Conservation (phyloP, 2,329 filamentous ascomycete species). For the Emericellopsis atlantica region DNA sequence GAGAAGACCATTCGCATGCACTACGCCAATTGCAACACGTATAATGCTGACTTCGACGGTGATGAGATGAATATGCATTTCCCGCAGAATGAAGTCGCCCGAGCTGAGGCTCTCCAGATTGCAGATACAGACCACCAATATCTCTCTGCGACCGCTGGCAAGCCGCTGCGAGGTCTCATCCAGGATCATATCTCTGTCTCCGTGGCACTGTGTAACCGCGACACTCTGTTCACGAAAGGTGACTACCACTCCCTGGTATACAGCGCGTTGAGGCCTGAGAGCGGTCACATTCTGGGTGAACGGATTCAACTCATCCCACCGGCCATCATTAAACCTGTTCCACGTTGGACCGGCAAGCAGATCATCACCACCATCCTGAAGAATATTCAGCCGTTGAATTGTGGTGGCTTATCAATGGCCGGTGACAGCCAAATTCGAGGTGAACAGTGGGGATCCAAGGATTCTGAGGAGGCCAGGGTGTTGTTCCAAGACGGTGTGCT, state of each 20-base stretch:
- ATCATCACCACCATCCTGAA: conserved; percentile 84
- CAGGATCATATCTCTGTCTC: conserved; percentile 97
- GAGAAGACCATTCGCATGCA: conserved; percentile 99
- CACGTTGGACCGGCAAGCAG: conserved; percentile 92
- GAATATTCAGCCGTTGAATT: conserved; percentile 73
- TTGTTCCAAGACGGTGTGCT: conserved; percentile 80
- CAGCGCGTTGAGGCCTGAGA: conserved; percentile 77
- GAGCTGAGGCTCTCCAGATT: conserved; percentile 83
- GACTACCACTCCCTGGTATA: conserved; percentile 95
- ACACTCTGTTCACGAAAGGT: conserved; percentile 78
- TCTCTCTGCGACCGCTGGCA: conserved; percentile 83
- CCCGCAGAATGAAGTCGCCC: conserved; percentile 88
- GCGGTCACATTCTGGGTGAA: conserved; percentile 73
- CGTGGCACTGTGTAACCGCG: conserved; percentile 78
- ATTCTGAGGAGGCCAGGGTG: conserved; percentile 65
- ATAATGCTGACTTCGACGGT: conserved; percentile 98
- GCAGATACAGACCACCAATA: conserved; percentile 98
- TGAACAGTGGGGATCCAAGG: conserved; percentile 66
- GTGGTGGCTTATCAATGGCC: conserved; percentile 64
- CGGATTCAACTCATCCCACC: conserved; percentile 72
- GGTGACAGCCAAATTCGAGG: conserved; percentile 67
- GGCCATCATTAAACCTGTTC: conserved; percentile 66
- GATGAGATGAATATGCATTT: conserved; percentile 99
- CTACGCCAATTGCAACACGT: conserved; percentile 98
- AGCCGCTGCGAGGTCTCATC: conserved; percentile 88